Conservation (phyloP, 208 protist species). For the Acanthamoeba culbertsoni region DNA sequence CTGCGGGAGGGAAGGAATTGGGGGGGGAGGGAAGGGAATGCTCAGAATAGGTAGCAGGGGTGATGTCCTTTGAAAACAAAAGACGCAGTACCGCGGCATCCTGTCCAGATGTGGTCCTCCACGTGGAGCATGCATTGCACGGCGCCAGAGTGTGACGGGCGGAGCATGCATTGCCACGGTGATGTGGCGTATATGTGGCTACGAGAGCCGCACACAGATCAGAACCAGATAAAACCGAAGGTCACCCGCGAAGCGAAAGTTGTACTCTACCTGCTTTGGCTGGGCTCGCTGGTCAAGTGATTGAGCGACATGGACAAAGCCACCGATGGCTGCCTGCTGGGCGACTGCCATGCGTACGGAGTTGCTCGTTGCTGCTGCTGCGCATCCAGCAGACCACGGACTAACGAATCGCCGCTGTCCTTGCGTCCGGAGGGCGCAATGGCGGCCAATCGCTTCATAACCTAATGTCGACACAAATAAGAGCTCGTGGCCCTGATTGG, state of each 20-base stretch:
- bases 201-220: no score
- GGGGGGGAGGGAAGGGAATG: background rate
- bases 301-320: background rate
- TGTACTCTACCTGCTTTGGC: no score
- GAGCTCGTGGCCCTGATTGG: no score
- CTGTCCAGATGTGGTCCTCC: background rate
- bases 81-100: background rate
- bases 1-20: background rate
- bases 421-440: background rate
- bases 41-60: no score
- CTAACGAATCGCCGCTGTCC: background rate
- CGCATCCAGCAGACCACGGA: background rate
- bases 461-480: background rate
- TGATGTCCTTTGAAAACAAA: no score
- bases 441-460: background rate
- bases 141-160: slow-evolving; percentile 1
- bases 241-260: no score
- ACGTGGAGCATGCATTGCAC: background rate
- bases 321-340: background rate
- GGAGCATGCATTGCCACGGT: background rate
- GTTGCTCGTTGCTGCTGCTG: no score
- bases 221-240: no score
- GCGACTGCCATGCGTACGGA: background rate
- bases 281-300: background rate
- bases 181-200: no score